Evolutionary conservation across 1,284 basidiomycete species (phyloP).

Genomic region (Apiotrichum akiyoshidainum): DNA sequence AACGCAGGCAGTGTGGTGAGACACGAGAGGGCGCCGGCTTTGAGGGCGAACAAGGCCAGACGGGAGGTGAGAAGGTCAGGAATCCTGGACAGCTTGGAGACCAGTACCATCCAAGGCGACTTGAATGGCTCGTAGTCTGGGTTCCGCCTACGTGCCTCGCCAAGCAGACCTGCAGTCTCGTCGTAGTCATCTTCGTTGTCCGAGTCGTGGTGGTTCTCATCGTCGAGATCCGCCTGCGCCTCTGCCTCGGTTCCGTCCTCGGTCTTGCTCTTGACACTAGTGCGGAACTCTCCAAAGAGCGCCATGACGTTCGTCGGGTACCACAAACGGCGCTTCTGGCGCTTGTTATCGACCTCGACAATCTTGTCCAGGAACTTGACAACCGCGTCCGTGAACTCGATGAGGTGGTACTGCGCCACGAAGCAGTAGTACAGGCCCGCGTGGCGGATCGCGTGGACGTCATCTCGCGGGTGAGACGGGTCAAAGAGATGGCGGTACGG

Average conservation of each 20-base stretch:
- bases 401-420: constrained; percentile 70
- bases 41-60: constrained; percentile 66
- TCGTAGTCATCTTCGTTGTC: constrained; percentile 21
- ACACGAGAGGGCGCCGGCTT: constrained; percentile 69
- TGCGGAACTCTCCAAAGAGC: constrained; percentile 28
- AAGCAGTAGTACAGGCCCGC: constrained; percentile 59
- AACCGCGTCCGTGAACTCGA: constrained; percentile 57
- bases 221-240: constrained; percentile 1
- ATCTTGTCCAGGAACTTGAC: constrained; percentile 58
- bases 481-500: constrained; percentile 67
- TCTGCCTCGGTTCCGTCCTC: constrained; percentile 5
- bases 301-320: constrained; percentile 56
- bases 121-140: constrained; percentile 50
- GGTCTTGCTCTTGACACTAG: constrained; percentile 3
- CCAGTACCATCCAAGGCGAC: constrained; percentile 30
- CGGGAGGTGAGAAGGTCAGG: constrained; percentile 39
- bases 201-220: constrained; percentile 22
- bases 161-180: constrained; percentile 28
- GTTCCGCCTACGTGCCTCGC: constrained; percentile 41
- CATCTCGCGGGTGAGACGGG: constrained; percentile 33
- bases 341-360: constrained; percentile 59
- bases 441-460: constrained; percentile 32
- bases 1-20: constrained; percentile 44
- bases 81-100: constrained; percentile 32
- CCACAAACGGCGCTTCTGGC: constrained; percentile 62